Percentiles rank a stretch among this genome's conserved stretches.
Conservation (phyloP, 2,329 filamentous ascomycete species). For the Geoglossum cookeanum region DNA sequence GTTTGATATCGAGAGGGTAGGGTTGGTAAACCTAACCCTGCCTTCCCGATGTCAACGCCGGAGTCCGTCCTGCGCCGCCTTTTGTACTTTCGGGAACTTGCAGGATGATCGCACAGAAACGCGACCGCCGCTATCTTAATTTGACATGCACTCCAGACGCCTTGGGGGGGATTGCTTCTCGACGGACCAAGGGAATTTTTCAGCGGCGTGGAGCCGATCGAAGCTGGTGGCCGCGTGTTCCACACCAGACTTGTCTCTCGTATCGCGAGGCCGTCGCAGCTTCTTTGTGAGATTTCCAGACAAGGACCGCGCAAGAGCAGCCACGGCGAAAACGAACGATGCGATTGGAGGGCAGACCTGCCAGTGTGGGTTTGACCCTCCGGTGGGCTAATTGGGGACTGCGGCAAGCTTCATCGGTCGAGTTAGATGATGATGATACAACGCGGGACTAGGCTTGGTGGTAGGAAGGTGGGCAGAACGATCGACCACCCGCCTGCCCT, state of each 20-base stretch:
- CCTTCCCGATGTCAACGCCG: conserved; percentile 1
- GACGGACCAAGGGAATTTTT: background rate
- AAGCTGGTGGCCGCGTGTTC: background rate
- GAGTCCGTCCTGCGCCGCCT: background rate
- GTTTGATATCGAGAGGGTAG: conserved; percentile 1
- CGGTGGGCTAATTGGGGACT: background rate
- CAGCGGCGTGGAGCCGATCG: background rate
- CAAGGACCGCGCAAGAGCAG: background rate
- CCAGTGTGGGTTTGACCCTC: background rate
- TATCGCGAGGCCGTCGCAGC: background rate
- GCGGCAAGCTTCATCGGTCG: background rate
- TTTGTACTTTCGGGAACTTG: background rate
- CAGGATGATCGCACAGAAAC: background rate
- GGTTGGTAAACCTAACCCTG: conserved; percentile 1
- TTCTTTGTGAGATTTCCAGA: background rate
- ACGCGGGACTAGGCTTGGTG: background rate
- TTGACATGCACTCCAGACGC: background rate
- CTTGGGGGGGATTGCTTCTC: background rate
- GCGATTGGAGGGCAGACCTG: background rate
- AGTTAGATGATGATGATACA: background rate
- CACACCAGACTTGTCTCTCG: background rate
- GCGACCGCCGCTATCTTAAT: background rate
- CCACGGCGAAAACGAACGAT: background rate
- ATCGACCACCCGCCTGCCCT: background rate
- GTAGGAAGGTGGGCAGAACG: background rate